Evolutionary conservation across 805 yeast genomes (phyloP).

Genomic region (Wickerhamiella galacta): DNA sequence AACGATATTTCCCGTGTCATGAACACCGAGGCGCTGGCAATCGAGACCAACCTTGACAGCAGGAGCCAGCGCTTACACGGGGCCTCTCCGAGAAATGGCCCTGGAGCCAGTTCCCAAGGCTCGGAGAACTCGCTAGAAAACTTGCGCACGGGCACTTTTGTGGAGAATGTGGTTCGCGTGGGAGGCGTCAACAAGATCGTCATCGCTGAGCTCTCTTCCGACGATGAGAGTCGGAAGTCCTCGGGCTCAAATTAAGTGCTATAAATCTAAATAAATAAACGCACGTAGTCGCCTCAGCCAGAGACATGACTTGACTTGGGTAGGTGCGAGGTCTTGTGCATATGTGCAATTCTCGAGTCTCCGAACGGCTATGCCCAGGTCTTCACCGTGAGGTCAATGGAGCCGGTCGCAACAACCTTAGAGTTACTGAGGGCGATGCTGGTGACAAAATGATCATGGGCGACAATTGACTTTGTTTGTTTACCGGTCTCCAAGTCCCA

Average conservation of each 20-base stretch:
- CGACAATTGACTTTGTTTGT: constrained; percentile 33
- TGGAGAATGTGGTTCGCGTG: constrained; percentile 68
- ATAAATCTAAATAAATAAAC: not conserved
- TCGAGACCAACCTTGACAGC: constrained; percentile 7
- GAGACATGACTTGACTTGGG: too few species aligned
- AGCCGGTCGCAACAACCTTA: constrained; percentile 43
- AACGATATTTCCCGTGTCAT: constrained; percentile 3
- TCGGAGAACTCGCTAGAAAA: not conserved
- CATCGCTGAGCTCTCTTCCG: constrained; percentile 35
- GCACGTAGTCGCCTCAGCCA: not conserved
- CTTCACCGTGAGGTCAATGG: constrained; percentile 38
- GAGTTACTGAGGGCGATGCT: constrained; percentile 26
- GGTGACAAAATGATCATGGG: constrained; percentile 66
- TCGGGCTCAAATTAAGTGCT: too few species aligned
- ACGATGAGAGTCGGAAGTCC: constrained; percentile 1
- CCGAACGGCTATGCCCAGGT: constrained; percentile 37
- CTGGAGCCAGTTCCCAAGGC: not conserved
- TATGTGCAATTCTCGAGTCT: too few species aligned
- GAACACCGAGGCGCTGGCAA: constrained; percentile 11
- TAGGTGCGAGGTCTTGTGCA: too few species aligned
- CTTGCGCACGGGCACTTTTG: constrained; percentile 32
- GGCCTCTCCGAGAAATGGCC: not conserved
- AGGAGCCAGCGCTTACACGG: not conserved
- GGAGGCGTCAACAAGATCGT: constrained; percentile 77
- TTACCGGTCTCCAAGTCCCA: constrained; percentile 51